Evolutionary conservation across 2,329 filamentous ascomycete genomes (phyloP), one percentile per base, ranked within the genome.

Genomic region (Apiospora arundinis): DNA sequence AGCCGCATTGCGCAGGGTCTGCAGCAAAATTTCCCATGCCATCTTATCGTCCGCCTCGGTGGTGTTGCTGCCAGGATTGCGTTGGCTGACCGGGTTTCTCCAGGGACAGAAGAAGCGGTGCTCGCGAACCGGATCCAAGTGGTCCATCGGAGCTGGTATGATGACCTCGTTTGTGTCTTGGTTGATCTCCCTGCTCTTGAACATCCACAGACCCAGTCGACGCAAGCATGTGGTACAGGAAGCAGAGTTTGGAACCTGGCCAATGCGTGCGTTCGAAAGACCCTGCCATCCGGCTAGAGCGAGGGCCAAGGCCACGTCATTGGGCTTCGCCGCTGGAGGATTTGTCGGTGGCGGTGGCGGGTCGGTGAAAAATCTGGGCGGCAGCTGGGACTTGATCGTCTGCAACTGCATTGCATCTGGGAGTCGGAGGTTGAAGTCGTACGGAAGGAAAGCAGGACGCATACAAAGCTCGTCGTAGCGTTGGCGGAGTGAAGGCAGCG

Each of bases 121-220:
- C 79, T 95, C 92, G 6, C 87, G 86, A 1, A 92, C 82, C 5
- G 91, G 90, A 77, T 95, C 91, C 1, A 96, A 85, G 70, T 89
- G 85, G 74, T 89, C 88, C 86, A 93, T 91, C 1, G 88, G 87
- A 2, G 91, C 88, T 1, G 88, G 87, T 5, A 88, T 85, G 14
- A 91, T 81, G 12, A 91, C 82, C 46, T 83, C 78, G 46, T 86
- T 81, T 0, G 86, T 86, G 21, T 83, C 81, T 1, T 84, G 83
- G 71, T 89, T 87, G 42, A 92, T 88, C 76, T 90, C 89, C 81
- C 92, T 95, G 80, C 91, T 92, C 77, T 91, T 92, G 80, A 97
- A 98, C 85, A 99, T 92, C 96, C 96, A 99, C 2, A 99, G 86
- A 0, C 96, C 96, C 0, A 98, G 86, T 1, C 95, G 91, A 72